These are phyloP conservation scores for Coemansia sp. DNA, from an alignment of 192 early-diverging fungal genomes.

Conservation along the genomic window DNA sequence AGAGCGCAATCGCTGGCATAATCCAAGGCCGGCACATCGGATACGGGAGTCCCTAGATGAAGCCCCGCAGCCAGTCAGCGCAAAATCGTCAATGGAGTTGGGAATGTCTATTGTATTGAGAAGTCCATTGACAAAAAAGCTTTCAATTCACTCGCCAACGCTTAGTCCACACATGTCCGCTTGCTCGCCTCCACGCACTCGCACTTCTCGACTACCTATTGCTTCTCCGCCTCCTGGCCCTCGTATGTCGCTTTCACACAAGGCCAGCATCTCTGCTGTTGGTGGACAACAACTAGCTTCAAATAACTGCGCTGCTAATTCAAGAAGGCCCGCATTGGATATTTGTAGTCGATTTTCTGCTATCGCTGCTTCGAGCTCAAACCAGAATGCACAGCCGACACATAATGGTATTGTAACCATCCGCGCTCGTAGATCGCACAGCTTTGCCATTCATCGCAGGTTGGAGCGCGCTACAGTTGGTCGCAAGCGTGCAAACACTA, in stretches of 20 bases:
- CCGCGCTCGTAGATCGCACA: conserved; percentile 38
- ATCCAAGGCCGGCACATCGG: not conserved
- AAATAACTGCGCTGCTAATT: no score
- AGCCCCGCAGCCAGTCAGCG: conserved; percentile 6
- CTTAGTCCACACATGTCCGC: conserved; percentile 1
- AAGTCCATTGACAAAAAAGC: conserved; percentile 38
- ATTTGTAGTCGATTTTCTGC: not conserved
- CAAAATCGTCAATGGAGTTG: conserved; percentile 32
- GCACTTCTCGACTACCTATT: conserved; percentile 15
- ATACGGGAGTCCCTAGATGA: not conserved
- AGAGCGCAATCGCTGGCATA: no score
- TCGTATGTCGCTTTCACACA: conserved; percentile 31
- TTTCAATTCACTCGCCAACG: conserved; percentile 18
- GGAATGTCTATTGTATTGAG: conserved; percentile 48
- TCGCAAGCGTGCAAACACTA: conserved; percentile 45
- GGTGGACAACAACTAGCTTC: conserved; percentile 19
- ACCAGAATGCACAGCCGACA: not conserved
- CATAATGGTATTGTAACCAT: conserved; percentile 29
- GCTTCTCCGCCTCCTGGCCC: conserved; percentile 8
- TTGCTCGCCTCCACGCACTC: not conserved
- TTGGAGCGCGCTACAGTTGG: conserved; percentile 28
- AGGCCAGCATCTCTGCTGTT: conserved; percentile 46
- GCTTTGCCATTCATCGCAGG: conserved; percentile 38
- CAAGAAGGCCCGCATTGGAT: not conserved
- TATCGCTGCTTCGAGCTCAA: not conserved